Base-by-base conservation (phyloP, 805 yeast species). In the Wickerhamomyces bisporus region DNA sequence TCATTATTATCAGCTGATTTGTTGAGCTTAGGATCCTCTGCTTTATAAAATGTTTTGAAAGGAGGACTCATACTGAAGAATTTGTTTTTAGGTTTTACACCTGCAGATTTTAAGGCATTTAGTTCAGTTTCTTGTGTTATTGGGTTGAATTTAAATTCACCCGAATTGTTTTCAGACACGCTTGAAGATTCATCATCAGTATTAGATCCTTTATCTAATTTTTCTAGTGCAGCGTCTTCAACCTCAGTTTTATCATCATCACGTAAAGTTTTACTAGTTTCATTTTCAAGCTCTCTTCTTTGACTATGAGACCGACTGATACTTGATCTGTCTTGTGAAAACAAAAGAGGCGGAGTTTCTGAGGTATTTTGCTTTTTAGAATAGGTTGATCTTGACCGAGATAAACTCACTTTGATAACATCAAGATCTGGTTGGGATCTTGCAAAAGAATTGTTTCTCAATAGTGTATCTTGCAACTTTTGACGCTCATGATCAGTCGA, bases 1-100 rank as follows among this genome's bases (percentile, higher is more conserved):
- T 16, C 8, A 11, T 7, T 25, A 18, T 33, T 37, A 5, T 39
- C 47, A 15, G 36, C 25, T 14, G 30, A 14, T 17, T 38, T 37
- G 19, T 45, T 49, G 21, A 49, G 33, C 1, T 26, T 26, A 11
- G 42, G 36, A 27, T 48, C 37, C 33, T 50, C 47, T 5, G 48
- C 51, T 33, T 38, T 41, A 18, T 46, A 46, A 26, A 50, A 46
- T 16, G 14, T 26, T 31, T 21, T 40, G 26, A 45, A 44, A 3
- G 40, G 39, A 10, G 39, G 43, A 26, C 42, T 35, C 17, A 37
- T 28, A 9, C 15, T 12, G 5, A 15, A 18, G 16, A 30, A 21
- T 13, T 23, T 31, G 2, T 25, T 30, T 8, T 12, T 25, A 13
- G 13, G 20, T 16, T 19, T 34, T 20, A 23, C 15, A 6, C 8